Evolutionary conservation across 257 asterid species (phyloP).

Genomic region (Capsicum baccatum): DNA sequence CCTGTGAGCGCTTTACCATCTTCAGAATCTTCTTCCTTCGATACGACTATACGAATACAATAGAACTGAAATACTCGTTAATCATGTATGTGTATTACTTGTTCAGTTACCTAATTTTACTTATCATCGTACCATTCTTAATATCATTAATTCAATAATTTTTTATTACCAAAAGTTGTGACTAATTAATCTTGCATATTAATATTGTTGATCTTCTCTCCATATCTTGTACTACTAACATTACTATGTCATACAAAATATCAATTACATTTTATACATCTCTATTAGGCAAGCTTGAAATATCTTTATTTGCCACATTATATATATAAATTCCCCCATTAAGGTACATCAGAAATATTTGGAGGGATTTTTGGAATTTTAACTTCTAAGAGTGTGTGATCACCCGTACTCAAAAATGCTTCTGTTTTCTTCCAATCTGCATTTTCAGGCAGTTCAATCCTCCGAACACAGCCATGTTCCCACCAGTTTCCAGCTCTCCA

Average conservation of each 20-base stretch:
- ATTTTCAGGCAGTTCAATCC: slow-evolving; percentile 71
- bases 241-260: not conserved
- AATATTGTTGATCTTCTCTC: not conserved
- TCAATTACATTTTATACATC: slow-evolving; percentile 19
- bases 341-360: not conserved
- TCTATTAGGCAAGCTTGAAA: not conserved
- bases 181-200: not conserved
- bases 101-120: too few relatives aligned
- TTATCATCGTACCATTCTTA: too few relatives aligned
- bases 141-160: too few relatives aligned
- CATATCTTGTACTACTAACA: not conserved
- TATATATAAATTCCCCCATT: not conserved
- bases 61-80: too few relatives aligned
- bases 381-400: slow-evolving; percentile 49
- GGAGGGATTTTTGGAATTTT: slow-evolving; percentile 51
- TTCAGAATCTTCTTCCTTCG: too few relatives aligned
- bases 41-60: too few relatives aligned
- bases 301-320: slow-evolving; percentile 8
- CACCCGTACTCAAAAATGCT: slow-evolving; percentile 53
- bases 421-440: slow-evolving; percentile 63
- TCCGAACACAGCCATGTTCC: slow-evolving; percentile 82
- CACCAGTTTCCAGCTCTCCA: slow-evolving; percentile 77
- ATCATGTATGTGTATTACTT: too few relatives aligned
- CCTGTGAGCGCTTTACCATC: too few relatives aligned
- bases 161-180: too few relatives aligned